Evolutionary conservation across 2,329 filamentous ascomycete genomes (phyloP).

Genomic region (Aureobasidium zeae): DNA sequence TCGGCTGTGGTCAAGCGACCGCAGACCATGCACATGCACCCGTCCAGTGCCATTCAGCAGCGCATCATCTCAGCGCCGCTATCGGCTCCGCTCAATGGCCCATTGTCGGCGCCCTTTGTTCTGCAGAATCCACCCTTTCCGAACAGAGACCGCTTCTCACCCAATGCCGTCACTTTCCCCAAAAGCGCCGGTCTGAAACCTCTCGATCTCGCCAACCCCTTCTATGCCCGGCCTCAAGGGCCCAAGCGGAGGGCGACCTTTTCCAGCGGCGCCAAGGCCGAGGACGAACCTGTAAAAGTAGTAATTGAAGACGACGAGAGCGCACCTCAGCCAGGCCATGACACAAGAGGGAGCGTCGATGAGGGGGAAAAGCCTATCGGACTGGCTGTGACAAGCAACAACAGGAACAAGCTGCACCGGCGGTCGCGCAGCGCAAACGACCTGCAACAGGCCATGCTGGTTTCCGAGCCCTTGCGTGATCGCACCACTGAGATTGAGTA

Average conservation of each 20-base stretch:
- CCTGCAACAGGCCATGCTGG: conserved; percentile 19
- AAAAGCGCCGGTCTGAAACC: conserved; percentile 30
- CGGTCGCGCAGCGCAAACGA: conserved; percentile 29
- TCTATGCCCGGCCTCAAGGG: conserved; percentile 17
- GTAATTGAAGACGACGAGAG: conserved; percentile 18
- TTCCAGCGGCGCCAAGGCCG: conserved; percentile 25
- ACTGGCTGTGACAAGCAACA: too few relatives aligned
- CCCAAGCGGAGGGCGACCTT: conserved; percentile 23
- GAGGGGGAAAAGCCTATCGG: conserved; percentile 8
- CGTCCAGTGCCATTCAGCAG: conserved; percentile 12
- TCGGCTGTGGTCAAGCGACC: conserved; percentile 15
- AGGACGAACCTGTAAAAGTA: conserved; percentile 23
- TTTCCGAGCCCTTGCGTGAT: conserved; percentile 22
- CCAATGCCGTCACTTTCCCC: conserved; percentile 31
- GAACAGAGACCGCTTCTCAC: conserved; percentile 24
- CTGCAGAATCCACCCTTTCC: conserved; percentile 9
- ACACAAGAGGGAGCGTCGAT: conserved; percentile 9
- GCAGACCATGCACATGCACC: conserved; percentile 10
- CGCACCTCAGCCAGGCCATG: conserved; percentile 10
- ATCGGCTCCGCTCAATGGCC: not conserved
- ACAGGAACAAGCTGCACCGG: conserved; percentile 23
- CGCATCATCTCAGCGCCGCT: conserved; percentile 8
- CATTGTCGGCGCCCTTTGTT: conserved; percentile 21
- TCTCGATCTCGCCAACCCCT: conserved; percentile 28
- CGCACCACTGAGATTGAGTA: conserved; percentile 29